Base-by-base conservation (phyloP, 2,329 filamentous ascomycete species). In the Pseudocercospora cruenta region DNA sequence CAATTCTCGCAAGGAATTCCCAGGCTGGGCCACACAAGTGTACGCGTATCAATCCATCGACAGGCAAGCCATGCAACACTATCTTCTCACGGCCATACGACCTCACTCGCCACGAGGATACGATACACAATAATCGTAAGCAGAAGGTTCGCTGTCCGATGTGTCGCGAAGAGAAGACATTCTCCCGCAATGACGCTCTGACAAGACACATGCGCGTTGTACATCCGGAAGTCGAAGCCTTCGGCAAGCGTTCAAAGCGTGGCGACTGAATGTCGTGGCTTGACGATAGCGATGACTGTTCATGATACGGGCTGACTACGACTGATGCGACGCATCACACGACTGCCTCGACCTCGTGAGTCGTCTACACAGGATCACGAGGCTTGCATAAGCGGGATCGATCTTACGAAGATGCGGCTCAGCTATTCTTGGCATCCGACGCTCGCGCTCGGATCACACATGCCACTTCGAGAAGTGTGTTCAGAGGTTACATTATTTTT, bases 61-160 rank as follows among this genome's bases (percentile, higher is more conserved):
- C 95, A 0, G 92, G 93, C 69, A 97, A 97, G 82, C 91, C 93
- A 0, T 98, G 95, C 85, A 94, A 92, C 77, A 96, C 93, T 0
- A 85, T 97, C 62, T 98, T 99, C 80, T 97, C 94, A 0, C 86
- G 95, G 21, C 95, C 95, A 1, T 99, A 99, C 83, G 95, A 99
- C 79, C 85, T 99, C 60, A 99, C 95, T 0, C 87, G 95, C 22
- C 95, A 99, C 77, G 95, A 99, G 78, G 94, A 97, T 71, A 98
- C 95, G 0, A 98, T 98, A 70, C 95, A 98, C 85, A 97, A 97
- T 73, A 90, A 89, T 0, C 89, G 92, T 74, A 97, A 97, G 84
- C 90, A 94, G 78, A 98, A 98, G 83, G 93, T 97, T 7, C 90
- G 93, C 53, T 99, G 95, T 80, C 89, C 94, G 69, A 82, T 97